phyloP scores from a whole-genome alignment of 768 basidiomycete species.

The Macrocybe gigantea region DNA sequence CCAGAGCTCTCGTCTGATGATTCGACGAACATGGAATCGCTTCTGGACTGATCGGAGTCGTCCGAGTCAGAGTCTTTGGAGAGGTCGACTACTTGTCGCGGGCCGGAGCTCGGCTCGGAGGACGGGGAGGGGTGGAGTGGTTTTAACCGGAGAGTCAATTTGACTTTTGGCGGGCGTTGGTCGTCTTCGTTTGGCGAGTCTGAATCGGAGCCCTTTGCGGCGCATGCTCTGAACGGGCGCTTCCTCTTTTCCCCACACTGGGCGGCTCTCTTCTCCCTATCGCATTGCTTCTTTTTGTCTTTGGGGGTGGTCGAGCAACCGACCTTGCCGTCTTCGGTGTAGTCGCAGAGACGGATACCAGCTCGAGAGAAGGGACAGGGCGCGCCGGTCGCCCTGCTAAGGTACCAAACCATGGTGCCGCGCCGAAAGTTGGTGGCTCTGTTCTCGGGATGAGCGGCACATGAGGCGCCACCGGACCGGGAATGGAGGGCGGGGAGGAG shows the following conservation, averaged over 20 bases:
- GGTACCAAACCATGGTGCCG: conserved; percentile 79
- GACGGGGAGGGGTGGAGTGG: conserved; percentile 29
- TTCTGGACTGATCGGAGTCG: conserved; percentile 29
- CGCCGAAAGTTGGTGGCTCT: conserved; percentile 69
- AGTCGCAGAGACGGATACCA: conserved; percentile 69
- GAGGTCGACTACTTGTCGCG: conserved; percentile 27
- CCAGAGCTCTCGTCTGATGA: conserved; percentile 32
- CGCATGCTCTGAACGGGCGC: conserved; percentile 32
- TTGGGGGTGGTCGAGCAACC: conserved; percentile 12
- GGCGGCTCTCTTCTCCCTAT: conserved; percentile 19
- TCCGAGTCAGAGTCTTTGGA: conserved; percentile 31
- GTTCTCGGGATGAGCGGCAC: conserved; percentile 29
- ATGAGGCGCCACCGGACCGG: conserved; percentile 60
- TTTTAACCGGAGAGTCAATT: conserved; percentile 62
- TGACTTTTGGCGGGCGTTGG: conserved; percentile 56
- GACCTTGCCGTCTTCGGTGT: conserved; percentile 44
- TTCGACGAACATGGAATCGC: conserved; percentile 39
- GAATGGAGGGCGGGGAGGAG: conserved; percentile 68
- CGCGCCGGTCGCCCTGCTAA: conserved; percentile 67
- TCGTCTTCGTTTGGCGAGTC: conserved; percentile 33
- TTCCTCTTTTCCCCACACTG: conserved; percentile 40
- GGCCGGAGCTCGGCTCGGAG: conserved; percentile 18
- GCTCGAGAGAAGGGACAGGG: conserved; percentile 71
- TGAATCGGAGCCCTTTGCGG: conserved; percentile 20
- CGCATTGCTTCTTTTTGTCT: conserved; percentile 22